These are phyloP conservation scores for Sclerotinia spermophila DNA, from an alignment of 2,329 filamentous ascomycete genomes.

Conservation along the genomic window DNA sequence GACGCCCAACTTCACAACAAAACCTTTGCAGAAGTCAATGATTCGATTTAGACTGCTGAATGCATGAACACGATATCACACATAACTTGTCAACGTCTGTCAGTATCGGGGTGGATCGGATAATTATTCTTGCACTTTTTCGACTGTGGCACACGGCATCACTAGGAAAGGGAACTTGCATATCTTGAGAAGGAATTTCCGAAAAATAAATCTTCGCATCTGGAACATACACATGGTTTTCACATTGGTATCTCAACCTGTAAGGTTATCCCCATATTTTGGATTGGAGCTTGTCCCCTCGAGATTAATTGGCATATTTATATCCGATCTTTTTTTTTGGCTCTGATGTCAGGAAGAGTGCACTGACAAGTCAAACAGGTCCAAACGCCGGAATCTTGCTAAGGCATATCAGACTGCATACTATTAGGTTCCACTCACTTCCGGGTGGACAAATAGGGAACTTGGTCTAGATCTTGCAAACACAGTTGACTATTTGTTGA, in stretches of 20 bases:
- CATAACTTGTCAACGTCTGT: conserved; percentile 26
- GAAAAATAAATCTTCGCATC: neutral
- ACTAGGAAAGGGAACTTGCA: conserved; percentile 24
- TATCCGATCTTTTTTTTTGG: conserved; percentile 16
- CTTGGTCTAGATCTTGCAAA: neutral
- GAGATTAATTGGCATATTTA: neutral
- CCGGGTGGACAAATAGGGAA: neutral
- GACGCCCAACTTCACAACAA: neutral
- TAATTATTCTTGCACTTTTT: conserved; percentile 24
- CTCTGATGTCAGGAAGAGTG: conserved; percentile 18
- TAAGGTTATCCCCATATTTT: conserved; percentile 18
- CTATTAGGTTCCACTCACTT: conserved; percentile 32
- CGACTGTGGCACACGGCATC: conserved; percentile 20
- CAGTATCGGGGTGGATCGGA: conserved; percentile 28
- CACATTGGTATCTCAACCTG: conserved; percentile 14
- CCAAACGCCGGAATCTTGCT: conserved; percentile 28
- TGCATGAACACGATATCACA: conserved; percentile 16
- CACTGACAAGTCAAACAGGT: conserved; percentile 28
- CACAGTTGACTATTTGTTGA: neutral
- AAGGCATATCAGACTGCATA: conserved; percentile 32
- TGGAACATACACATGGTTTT: conserved; percentile 13
- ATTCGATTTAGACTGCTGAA: conserved; percentile 3
- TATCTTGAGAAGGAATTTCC: conserved; percentile 20
- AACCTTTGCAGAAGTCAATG: neutral
- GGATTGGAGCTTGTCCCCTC: neutral